Evolutionary conservation across 768 basidiomycete genomes (phyloP).

Genomic region (Phylloporus sp.): DNA sequence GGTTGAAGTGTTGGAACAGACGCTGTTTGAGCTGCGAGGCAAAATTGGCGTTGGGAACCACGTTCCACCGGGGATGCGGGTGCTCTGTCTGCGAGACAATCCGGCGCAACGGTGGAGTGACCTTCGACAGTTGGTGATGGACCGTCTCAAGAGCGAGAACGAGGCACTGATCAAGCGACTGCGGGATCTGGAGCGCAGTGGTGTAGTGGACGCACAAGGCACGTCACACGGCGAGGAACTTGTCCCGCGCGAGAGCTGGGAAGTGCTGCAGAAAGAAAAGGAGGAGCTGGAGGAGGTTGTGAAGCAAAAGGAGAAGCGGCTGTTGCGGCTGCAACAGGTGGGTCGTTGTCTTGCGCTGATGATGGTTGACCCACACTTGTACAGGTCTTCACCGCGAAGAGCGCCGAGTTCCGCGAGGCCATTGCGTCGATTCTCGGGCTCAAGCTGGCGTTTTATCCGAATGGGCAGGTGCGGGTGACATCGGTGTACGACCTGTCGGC

Average conservation of each 20-base stretch:
- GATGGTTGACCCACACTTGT: background rate
- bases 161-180: slow-evolving; percentile 70
- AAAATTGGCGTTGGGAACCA: slow-evolving; percentile 75
- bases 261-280: slow-evolving; percentile 66
- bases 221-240: slow-evolving; percentile 27
- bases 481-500: slow-evolving; percentile 86
- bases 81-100: slow-evolving; percentile 70
- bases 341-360: background rate
- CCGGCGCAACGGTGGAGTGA: slow-evolving; percentile 84
- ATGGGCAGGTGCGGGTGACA: slow-evolving; percentile 86
- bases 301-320: slow-evolving; percentile 76
- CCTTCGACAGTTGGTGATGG: slow-evolving; percentile 68
- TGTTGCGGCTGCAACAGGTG: slow-evolving; percentile 78
- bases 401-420: slow-evolving; percentile 87
- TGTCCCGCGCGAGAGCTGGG: slow-evolving; percentile 79
- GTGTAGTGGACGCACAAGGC: slow-evolving; percentile 19
- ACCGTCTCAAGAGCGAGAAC: slow-evolving; percentile 79
- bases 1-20: slow-evolving; percentile 73
- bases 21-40: slow-evolving; percentile 71
- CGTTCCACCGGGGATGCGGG: slow-evolving; percentile 65
- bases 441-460: slow-evolving; percentile 87
- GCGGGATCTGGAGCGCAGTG: slow-evolving; percentile 52
- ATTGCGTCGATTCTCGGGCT: slow-evolving; percentile 87
- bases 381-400: slow-evolving; percentile 80
- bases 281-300: slow-evolving; percentile 59